Conservation (phyloP, 305 asterid species). For the Fraxinus ornus region DNA sequence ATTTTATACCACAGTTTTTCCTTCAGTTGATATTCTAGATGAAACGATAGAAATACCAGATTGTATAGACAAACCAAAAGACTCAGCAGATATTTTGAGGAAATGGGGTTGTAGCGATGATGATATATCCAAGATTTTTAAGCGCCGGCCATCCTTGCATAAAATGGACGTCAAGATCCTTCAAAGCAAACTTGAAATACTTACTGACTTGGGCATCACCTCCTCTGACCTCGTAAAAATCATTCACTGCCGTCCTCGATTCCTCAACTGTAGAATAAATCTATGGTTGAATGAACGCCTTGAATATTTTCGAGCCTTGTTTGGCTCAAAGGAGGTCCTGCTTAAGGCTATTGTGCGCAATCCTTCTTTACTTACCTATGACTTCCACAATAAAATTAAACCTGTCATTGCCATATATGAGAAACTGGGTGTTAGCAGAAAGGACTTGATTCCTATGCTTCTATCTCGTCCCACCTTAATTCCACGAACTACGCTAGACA, state of each 20-base stretch:
- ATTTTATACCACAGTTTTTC: conserved; percentile 37
- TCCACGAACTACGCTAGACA: conserved; percentile 55
- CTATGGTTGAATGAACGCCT: conserved; percentile 50
- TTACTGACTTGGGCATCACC: conserved; percentile 49
- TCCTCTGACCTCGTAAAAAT: conserved; percentile 64
- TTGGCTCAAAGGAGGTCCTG: conserved; percentile 56
- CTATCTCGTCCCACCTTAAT: conserved; percentile 69
- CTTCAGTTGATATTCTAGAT: conserved; percentile 26
- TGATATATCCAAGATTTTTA: conserved; percentile 58
- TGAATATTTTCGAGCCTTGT: conserved; percentile 45
- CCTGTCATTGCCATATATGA: conserved; percentile 59
- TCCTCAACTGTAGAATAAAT: conserved; percentile 55
- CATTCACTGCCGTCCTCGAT: conserved; percentile 67
- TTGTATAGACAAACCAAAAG: conserved; percentile 22
- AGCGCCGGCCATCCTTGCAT: conserved; percentile 56
- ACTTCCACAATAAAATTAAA: conserved; percentile 54
- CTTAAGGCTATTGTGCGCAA: conserved; percentile 63
- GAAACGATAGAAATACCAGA: conserved; percentile 24
- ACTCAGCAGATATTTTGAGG: conserved; percentile 44
- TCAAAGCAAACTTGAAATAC: conserved; percentile 55
- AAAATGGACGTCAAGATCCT: conserved; percentile 41
- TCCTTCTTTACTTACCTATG: conserved; percentile 76
- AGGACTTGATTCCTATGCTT: conserved; percentile 56
- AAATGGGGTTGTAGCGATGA: conserved; percentile 65
- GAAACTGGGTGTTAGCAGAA: conserved; percentile 54